phyloP scores from a whole-genome alignment of 2,329 filamentous ascomycete genomes.

The Mycosphaerella sp. region DNA sequence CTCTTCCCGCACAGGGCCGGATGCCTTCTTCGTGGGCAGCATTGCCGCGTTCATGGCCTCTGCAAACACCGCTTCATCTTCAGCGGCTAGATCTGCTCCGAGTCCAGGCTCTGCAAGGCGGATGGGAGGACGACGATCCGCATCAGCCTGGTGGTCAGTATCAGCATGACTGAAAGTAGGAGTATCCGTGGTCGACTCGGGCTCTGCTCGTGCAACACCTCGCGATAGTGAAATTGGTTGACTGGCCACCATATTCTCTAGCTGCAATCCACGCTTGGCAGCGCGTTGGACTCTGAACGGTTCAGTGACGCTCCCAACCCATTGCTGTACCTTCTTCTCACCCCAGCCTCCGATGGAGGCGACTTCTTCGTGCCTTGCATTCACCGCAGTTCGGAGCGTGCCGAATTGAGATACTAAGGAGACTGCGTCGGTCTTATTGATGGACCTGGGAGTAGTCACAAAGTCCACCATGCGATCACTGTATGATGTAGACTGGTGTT shows the following conservation, averaged over 20 bases:
- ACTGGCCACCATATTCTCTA: constrained; percentile 30
- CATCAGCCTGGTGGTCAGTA: constrained; percentile 31
- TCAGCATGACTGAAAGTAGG: constrained; percentile 14
- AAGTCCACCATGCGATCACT: constrained; percentile 86
- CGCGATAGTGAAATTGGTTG: constrained; percentile 25
- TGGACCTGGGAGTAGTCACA: constrained; percentile 76
- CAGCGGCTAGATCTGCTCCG: constrained; percentile 27
- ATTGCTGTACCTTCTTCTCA: constrained; percentile 85
- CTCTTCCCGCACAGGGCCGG: background rate
- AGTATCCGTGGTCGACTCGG: constrained; percentile 5
- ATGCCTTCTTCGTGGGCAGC: constrained; percentile 6
- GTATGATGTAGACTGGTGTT: constrained; percentile 76
- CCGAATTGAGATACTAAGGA: constrained; percentile 88
- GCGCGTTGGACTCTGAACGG: constrained; percentile 73
- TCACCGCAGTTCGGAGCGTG: constrained; percentile 76
- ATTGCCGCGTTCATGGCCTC: constrained; percentile 22
- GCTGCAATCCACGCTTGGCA: constrained; percentile 47
- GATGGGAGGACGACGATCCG: constrained; percentile 34
- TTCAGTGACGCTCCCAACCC: constrained; percentile 74
- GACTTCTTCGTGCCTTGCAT: constrained; percentile 80
- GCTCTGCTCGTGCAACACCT: constrained; percentile 25
- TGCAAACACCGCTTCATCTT: constrained; percentile 44
- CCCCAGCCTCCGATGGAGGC: constrained; percentile 86
- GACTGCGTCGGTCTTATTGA: constrained; percentile 93
- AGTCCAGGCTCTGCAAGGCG: constrained; percentile 27